phyloP scores from a whole-genome alignment of 345 rosid genomes.

The Heritiera fomes region DNA sequence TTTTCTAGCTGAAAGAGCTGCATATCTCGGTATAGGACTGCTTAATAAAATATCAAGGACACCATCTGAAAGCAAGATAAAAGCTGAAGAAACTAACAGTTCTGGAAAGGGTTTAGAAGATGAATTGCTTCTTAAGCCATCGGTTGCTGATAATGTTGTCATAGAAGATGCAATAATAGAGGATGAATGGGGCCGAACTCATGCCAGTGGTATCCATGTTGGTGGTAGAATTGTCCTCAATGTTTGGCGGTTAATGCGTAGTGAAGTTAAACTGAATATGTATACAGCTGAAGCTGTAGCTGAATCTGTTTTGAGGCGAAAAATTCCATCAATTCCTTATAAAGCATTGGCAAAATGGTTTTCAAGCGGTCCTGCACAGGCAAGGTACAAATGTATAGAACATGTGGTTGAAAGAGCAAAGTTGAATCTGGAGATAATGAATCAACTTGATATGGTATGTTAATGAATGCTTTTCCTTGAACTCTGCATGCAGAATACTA shows the following conservation, averaged over 20 bases:
- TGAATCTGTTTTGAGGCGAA: slow-evolving; percentile 81
- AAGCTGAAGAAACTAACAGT: slow-evolving; percentile 32
- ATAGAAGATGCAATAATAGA: slow-evolving; percentile 62
- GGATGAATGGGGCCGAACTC: slow-evolving; percentile 98
- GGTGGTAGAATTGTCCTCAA: slow-evolving; percentile 92
- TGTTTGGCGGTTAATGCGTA: slow-evolving; percentile 84
- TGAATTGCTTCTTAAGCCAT: slow-evolving; percentile 40
- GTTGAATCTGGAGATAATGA: slow-evolving; percentile 75
- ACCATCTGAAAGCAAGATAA: slow-evolving; percentile 45
- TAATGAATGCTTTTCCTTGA: background rate
- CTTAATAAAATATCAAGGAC: slow-evolving; percentile 77
- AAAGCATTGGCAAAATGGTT: slow-evolving; percentile 76
- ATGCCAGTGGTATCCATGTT: slow-evolving; percentile 96
- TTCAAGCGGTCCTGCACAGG: slow-evolving; percentile 68
- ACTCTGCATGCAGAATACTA: background rate
- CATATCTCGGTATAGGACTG: slow-evolving; percentile 82
- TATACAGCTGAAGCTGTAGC: slow-evolving; percentile 81
- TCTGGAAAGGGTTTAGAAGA: slow-evolving; percentile 38
- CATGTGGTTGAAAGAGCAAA: slow-evolving; percentile 70
- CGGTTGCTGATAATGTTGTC: slow-evolving; percentile 42
- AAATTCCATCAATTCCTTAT: slow-evolving; percentile 67
- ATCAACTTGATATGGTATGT: slow-evolving; percentile 87
- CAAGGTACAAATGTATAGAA: slow-evolving; percentile 82
- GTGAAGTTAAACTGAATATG: slow-evolving; percentile 84
- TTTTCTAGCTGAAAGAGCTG: slow-evolving; percentile 94